phyloP scores from a whole-genome alignment of 495 filamentous ascomycete species.

The Oleoguttula mirabilis region DNA sequence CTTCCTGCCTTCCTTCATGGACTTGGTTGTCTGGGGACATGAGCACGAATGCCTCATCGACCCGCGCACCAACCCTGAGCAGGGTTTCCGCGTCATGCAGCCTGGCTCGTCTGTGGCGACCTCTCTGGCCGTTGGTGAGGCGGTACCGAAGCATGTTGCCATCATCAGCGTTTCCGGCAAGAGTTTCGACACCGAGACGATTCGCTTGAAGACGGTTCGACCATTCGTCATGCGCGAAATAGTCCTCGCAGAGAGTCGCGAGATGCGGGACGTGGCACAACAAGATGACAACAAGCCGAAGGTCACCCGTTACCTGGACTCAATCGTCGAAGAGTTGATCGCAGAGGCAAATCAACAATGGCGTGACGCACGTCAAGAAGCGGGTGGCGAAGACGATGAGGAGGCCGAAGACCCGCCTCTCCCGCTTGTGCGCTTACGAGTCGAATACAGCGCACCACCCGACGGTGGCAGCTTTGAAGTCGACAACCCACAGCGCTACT shows the following conservation, averaged over 20 bases:
- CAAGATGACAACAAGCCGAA: constrained; percentile 71
- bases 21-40: constrained; percentile 92
- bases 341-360: constrained; percentile 72
- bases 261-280: constrained; percentile 63
- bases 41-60: constrained; percentile 95
- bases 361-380: constrained; percentile 54
- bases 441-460: constrained; percentile 80
- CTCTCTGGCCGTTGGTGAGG: constrained; percentile 79
- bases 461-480: constrained; percentile 79
- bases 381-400: constrained; percentile 38
- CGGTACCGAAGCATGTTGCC: constrained; percentile 79
- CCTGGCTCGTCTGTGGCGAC: constrained; percentile 94
- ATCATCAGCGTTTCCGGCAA: constrained; percentile 74
- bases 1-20: constrained; percentile 82
- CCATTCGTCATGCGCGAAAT: constrained; percentile 86
- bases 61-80: constrained; percentile 68
- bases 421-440: constrained; percentile 76
- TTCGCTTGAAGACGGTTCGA: constrained; percentile 75
- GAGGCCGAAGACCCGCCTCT: constrained; percentile 50
- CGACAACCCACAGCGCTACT: constrained; percentile 95
- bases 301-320: constrained; percentile 62
- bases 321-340: constrained; percentile 73
- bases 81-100: constrained; percentile 89
- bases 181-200: constrained; percentile 68
- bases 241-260: constrained; percentile 58